These are phyloP conservation scores for Saturnispora kantuleensis DNA, from an alignment of 805 yeast species.

Conservation along the genomic window DNA sequence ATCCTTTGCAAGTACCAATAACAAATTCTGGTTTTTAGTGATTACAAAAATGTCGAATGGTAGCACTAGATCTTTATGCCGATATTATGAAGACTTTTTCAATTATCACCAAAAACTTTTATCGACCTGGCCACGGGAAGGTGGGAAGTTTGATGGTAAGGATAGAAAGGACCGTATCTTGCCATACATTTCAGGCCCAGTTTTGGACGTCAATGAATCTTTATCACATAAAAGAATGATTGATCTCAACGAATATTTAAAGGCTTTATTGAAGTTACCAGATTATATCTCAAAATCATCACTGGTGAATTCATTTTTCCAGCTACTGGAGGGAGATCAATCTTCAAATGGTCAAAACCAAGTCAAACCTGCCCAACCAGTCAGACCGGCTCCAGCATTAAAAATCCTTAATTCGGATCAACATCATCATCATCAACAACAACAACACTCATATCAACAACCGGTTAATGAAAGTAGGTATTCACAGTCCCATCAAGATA, in stretches of 20 bases:
- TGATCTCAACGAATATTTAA: slow-evolving; percentile 43
- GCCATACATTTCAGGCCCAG: slow-evolving; percentile 95
- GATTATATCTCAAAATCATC: slow-evolving; percentile 60
- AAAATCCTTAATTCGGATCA: slow-evolving; percentile 19
- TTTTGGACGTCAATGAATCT: slow-evolving; percentile 77
- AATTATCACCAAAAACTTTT: slow-evolving; percentile 80
- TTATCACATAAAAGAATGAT: slow-evolving; percentile 44
- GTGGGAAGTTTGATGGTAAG: slow-evolving; percentile 69
- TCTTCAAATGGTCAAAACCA: slow-evolving; percentile 26
- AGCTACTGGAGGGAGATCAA: slow-evolving; percentile 53
- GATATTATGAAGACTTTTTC: slow-evolving; percentile 93
- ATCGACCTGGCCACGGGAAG: slow-evolving; percentile 82
- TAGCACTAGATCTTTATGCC: slow-evolving; percentile 58
- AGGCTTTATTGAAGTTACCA: slow-evolving; percentile 60
- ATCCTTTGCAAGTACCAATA: slow-evolving; percentile 69
- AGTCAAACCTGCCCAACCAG: slow-evolving; percentile 20
- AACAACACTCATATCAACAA: slow-evolving; percentile 7
- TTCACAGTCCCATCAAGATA: slow-evolving; percentile 40
- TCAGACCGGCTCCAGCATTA: slow-evolving; percentile 25
- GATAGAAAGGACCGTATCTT: slow-evolving; percentile 70
- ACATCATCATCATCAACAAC: not conserved
- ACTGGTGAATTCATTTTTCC: slow-evolving; percentile 64
- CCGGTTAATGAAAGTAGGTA: slow-evolving; percentile 37
- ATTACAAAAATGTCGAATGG: slow-evolving; percentile 60
- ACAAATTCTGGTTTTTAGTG: slow-evolving; percentile 81